Conservation (phyloP, 306 rosid species). For the Lotus japonicus region DNA sequence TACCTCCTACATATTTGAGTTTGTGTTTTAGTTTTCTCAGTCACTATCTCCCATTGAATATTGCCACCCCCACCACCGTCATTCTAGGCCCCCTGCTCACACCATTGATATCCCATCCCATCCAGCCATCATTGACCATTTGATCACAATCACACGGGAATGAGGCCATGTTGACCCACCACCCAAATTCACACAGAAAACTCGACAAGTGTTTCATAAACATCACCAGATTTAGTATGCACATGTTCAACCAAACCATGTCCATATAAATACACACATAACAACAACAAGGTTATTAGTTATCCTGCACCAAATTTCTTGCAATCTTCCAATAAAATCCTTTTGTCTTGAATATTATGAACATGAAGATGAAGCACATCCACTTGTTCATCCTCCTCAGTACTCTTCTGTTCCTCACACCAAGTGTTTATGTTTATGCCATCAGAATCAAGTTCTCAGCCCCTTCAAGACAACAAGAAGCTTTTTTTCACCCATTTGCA, state of each 20-base stretch:
- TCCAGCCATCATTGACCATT: conserved; percentile 6
- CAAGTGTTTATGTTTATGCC: conserved; percentile 26
- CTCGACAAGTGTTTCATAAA: conserved; percentile 18
- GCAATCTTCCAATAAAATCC: neutral
- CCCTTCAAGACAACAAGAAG: conserved; percentile 36
- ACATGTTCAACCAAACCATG: conserved; percentile 21
- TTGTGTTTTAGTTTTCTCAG: conserved; percentile 8
- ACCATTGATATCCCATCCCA: neutral
- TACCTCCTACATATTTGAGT: neutral
- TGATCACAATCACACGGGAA: conserved; percentile 33
- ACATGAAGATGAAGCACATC: conserved; percentile 48
- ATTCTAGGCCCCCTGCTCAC: conserved; percentile 28
- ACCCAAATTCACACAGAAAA: conserved; percentile 10
- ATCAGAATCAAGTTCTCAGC: conserved; percentile 34
- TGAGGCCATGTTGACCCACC: neutral
- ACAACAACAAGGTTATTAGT: neutral
- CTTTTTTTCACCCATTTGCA: conserved; percentile 28
- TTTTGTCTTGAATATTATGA: neutral
- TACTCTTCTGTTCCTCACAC: conserved; percentile 40
- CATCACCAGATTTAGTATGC: conserved; percentile 31
- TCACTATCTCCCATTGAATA: conserved; percentile 31
- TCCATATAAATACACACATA: conserved; percentile 31
- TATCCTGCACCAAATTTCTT: conserved; percentile 7
- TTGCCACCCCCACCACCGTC: conserved; percentile 43
- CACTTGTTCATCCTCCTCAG: conserved; percentile 22